Conservation (phyloP, 148 eudicot genomes). For the Simmondsia chinensis region DNA sequence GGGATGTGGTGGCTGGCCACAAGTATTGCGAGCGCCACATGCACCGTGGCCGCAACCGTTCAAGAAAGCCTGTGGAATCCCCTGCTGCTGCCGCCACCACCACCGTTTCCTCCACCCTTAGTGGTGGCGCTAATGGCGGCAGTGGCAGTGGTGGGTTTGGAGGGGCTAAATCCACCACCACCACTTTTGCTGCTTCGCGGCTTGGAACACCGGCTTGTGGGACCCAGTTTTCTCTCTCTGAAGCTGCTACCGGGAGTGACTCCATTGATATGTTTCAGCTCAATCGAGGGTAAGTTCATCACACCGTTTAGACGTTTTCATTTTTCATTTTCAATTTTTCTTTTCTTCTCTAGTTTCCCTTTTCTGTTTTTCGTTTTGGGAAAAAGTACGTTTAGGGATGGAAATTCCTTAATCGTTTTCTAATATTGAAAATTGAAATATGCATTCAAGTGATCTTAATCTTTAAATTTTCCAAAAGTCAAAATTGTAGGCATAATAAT, state of each 20-base stretch:
- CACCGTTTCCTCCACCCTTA: constrained; percentile 13
- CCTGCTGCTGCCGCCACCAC: constrained; percentile 38
- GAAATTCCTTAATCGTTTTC: too few relatives aligned
- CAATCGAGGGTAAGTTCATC: constrained; percentile 58
- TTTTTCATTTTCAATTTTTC: too few relatives aligned
- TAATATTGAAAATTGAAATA: too few relatives aligned
- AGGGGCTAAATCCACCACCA: too few relatives aligned
- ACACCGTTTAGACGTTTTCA: too few relatives aligned
- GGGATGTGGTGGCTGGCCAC: constrained; percentile 77
- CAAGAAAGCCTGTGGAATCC: constrained; percentile 99
- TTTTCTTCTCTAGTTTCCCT: not conserved
- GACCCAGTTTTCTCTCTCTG: constrained; percentile 30
- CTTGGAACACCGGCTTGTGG: too few relatives aligned
- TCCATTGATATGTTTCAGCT: constrained; percentile 55
- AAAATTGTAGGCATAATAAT: too few relatives aligned
- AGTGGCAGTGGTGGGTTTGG: constrained; percentile 11
- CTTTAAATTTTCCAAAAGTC: too few relatives aligned
- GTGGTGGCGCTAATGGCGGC: constrained; percentile 8
- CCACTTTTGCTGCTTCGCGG: too few relatives aligned
- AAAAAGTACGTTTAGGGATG: not conserved
- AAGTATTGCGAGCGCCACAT: constrained; percentile 95
- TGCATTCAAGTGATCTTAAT: too few relatives aligned
- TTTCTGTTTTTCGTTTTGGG: not conserved
- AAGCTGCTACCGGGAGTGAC: constrained; percentile 24
- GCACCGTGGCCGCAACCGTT: constrained; percentile 95